Percentiles rank a stretch among this genome's conserved stretches.
Evolutionary conservation across 2,329 filamentous ascomycete genomes (phyloP).

Genomic region (Trichoderma sp.): DNA sequence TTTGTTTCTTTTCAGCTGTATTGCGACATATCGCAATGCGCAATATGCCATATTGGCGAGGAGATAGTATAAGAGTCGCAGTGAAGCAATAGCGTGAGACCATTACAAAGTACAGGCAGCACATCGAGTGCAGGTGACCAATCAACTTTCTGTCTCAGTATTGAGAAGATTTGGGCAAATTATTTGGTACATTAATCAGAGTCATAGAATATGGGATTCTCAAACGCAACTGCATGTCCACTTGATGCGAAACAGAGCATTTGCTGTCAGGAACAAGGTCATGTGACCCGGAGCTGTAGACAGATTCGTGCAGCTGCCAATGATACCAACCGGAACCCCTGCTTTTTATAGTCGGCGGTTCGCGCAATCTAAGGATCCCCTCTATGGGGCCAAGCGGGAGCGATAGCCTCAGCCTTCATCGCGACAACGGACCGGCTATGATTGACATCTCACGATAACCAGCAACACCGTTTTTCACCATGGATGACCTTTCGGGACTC

Average conservation of each 20-base stretch:
- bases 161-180: neutral
- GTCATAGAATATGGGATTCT: neutral
- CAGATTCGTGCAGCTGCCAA: neutral
- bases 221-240: neutral
- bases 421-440: constrained; percentile 28
- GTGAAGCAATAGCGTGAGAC: neutral
- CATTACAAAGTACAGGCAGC: neutral
- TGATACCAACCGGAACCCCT: constrained; percentile 14
- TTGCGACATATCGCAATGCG: no score
- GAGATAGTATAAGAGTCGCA: neutral
- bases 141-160: neutral
- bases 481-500: constrained; percentile 62
- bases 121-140: neutral
- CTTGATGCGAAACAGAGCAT: neutral
- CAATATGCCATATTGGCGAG: neutral
- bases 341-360: constrained; percentile 12
- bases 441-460: constrained; percentile 26
- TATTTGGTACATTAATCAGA: neutral
- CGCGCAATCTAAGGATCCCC: neutral
- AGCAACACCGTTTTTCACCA: constrained; percentile 34
- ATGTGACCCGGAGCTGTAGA: neutral
- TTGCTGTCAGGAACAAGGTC: neutral
- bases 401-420: constrained; percentile 17
- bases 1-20: neutral
- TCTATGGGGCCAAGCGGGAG: constrained; percentile 2